Base-by-base conservation (phyloP, 345 rosid species). In the Jatropha curcas region DNA sequence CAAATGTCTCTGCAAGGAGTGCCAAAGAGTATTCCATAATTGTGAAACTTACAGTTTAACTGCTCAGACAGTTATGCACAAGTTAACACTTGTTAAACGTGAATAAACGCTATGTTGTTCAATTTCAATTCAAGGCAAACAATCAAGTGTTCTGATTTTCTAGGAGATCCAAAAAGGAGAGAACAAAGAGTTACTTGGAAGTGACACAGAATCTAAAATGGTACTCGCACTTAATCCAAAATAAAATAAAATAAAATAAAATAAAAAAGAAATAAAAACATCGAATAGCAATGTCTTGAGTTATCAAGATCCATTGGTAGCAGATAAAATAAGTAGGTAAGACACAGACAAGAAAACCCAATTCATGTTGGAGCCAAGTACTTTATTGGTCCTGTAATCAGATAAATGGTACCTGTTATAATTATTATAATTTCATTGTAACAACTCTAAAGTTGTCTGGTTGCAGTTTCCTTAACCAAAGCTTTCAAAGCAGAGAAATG, bases 1-100 rank as follows among this genome's bases (percentile, higher is more conserved):
- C 97, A 80, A 89, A 94, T 71, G 98, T 92, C 85, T 94, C 97
- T 92, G 90, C 88, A 65, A 83, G 66, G 73, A 51, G 37, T 55
- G 71, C 62, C 74, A 68, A 77, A 73, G 27, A 53, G 28, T 53
- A 65, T 52, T 56, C 68, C 53, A 46, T 43, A 71, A 65, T 71
- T 41, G 60, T 8, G 2, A 65, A 65, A 25, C 35, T 65, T 48
- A 27, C 3, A 48, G 34, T 46, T 28, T 13, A 28, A 45, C 37
- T 11, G 43, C 7, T 64, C 4, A 41, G 25, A 33, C 4, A 11
- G 2, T 41, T 14, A 59, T 59, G 34, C 35, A 41, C 1, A 59
- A 28, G 14, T 2, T 4, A 14, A 30, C n/a, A 9, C 6, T 59
- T 59, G n/a, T 59, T 1, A 59, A 59, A 59, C 16, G 62, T 28